phyloP scores from a whole-genome alignment of 345 rosid species.

The Acer yangbiense region DNA sequence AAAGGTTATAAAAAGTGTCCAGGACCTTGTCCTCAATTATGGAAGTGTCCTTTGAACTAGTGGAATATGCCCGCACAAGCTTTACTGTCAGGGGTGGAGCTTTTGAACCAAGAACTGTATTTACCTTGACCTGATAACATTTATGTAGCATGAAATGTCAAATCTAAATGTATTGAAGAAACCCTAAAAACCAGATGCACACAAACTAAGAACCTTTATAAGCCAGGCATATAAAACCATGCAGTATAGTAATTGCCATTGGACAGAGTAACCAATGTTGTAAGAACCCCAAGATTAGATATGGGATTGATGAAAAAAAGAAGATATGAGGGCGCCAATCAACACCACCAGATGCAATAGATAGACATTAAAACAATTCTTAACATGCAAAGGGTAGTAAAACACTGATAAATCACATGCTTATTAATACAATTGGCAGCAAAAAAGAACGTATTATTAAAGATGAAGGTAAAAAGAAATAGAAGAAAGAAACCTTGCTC shows the following conservation, averaged over 20 bases:
- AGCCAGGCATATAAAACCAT: background rate
- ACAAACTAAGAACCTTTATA: background rate
- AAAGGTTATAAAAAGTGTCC: conserved; percentile 2
- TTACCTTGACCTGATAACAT: conserved; percentile 72
- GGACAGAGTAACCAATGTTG: background rate
- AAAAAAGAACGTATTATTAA: background rate
- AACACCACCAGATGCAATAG: background rate
- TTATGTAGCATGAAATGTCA: conserved; percentile 8
- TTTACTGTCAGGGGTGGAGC: conserved; percentile 83
- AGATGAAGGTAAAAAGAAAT: background rate
- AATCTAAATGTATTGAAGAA: background rate
- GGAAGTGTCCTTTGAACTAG: conserved; percentile 55
- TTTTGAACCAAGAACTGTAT: conserved; percentile 79
- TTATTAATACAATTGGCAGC: background rate
- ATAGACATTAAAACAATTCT: background rate
- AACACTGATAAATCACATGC: background rate
- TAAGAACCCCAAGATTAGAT: background rate
- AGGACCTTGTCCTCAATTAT: conserved; percentile 73
- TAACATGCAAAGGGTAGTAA: background rate
- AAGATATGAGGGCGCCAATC: background rate
- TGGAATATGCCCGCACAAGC: conserved; percentile 53
- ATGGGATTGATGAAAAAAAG: background rate
- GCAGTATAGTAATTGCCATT: background rate
- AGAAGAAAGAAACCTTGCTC: background rate
- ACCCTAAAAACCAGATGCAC: background rate